Percentiles rank a stretch among this genome's conserved stretches.
These are phyloP conservation scores for Teratosphaeria gauchensis DNA, from an alignment of 2,329 filamentous ascomycete species.

Conservation along the genomic window DNA sequence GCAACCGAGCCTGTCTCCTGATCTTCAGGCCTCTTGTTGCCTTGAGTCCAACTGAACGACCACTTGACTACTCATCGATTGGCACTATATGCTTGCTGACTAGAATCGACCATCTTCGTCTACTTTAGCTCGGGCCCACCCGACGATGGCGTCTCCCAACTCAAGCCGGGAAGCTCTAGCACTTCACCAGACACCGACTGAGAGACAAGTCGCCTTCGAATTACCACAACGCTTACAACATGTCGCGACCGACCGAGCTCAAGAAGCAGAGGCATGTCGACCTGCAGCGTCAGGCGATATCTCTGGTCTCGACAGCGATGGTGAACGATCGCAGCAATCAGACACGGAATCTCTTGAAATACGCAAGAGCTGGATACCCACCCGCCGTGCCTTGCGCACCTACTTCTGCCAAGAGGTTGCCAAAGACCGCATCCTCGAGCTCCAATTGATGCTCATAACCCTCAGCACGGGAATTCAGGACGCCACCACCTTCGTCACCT, in stretches of 20 bases:
- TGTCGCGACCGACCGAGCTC: neutral
- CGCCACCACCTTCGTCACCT: constrained; percentile 51
- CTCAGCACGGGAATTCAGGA: constrained; percentile 39
- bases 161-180: neutral
- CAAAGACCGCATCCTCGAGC: constrained; percentile 14
- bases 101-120: neutral
- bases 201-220: neutral
- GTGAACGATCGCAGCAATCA: neutral
- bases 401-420: constrained; percentile 11
- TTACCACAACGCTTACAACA: neutral
- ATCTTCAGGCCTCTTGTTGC: neutral
- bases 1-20: neutral
- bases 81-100: neutral
- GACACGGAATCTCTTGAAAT: neutral
- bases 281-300: neutral
- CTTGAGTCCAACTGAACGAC: neutral
- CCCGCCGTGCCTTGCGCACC: constrained; percentile 1
- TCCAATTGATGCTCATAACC: constrained; percentile 30
- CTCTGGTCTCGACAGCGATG: neutral
- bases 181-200: neutral
- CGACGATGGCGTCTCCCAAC: neutral
- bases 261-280: neutral
- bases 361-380: neutral
- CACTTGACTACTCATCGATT: neutral
- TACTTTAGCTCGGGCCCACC: neutral